phyloP scores from a whole-genome alignment of 164 flowering plant genomes.

The Piper betle region DNA sequence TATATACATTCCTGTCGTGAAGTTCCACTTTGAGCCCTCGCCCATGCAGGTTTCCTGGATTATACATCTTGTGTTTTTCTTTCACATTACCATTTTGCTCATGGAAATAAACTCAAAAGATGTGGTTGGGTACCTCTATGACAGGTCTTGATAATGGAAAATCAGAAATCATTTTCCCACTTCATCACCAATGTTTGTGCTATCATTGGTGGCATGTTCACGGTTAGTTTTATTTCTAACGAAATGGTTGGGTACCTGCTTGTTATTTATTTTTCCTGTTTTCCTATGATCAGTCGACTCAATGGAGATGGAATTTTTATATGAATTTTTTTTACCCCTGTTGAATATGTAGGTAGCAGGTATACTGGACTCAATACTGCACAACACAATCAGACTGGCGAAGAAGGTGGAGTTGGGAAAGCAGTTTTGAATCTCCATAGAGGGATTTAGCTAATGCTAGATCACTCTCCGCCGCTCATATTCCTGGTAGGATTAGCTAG shows the following conservation, averaged over 20 bases:
- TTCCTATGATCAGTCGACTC: too few species aligned
- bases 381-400: constrained; percentile 62
- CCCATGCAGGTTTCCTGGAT: constrained; percentile 80
- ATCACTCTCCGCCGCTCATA: too few species aligned
- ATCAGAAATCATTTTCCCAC: constrained; percentile 75
- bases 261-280: too few species aligned
- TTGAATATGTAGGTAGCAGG: constrained; percentile 80
- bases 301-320: neutral
- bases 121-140: neutral
- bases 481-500: neutral
- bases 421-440: constrained; percentile 35
- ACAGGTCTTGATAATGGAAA: constrained; percentile 69
- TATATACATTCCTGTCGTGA: constrained; percentile 58
- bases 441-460: neutral
- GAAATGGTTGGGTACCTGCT: too few species aligned
- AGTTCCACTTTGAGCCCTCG: constrained; percentile 84
- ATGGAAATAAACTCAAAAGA: neutral
- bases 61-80: neutral
- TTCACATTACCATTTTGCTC: neutral
- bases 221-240: constrained; percentile 32
- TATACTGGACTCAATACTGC: constrained; percentile 76
- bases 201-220: constrained; percentile 92
- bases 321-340: neutral
- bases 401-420: constrained; percentile 91
- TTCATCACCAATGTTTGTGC: constrained; percentile 96